Evolutionary conservation across 2,329 filamentous ascomycete species (phyloP), one percentile per base, ranked within the genome.

Genomic region (Arthrobotrys entomopaga): DNA sequence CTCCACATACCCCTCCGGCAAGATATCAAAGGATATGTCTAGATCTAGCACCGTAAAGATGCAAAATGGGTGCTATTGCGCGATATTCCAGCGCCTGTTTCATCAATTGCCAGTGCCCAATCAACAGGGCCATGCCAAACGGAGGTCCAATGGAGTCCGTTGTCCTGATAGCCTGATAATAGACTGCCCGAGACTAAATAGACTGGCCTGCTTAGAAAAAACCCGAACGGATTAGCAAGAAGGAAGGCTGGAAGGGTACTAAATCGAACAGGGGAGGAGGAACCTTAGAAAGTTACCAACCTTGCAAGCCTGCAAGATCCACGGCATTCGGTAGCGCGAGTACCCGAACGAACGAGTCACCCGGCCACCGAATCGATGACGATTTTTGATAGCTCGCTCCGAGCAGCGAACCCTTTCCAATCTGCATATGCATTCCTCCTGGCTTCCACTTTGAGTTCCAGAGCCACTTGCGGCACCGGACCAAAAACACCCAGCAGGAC

Each of bases 261-360:
- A 46, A n/a, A 46, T 46, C 16, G 42, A 10, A 46, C 42, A 46
- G 42, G 42, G 15, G 11, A 46, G 42, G 16, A 46, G 13, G 26
- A 8, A n/a, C n/a, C 15, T 40, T 15, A 42, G 48, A 29, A 29
- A n/a, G 34, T n/a, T 19, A n/a, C 11, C 29, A 65, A 40, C 49
- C 56, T 65, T 57, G 57, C 57, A 65, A 65, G 61, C 61, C 40
- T 15, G 40, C 24, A 4, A 20, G 8, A 34, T 11, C 38, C 24
- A 34, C 20, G 52, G 52, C 52, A 7, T 46, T 69, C 65, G 65
- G 65, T 16, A 52, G 49, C 52, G 56, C 46, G 53, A 58, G 53
- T 22, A 19, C 15, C 59, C 59, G 59, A 24, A 34, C 29, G 26
- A 15, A 16, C 15, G 48, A 34, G 58, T n/a, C 20, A 19, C 46